Evolutionary conservation across 768 basidiomycete genomes (phyloP), one percentile per base, ranked within the genome.

Genomic region (Mycena latifolia): DNA sequence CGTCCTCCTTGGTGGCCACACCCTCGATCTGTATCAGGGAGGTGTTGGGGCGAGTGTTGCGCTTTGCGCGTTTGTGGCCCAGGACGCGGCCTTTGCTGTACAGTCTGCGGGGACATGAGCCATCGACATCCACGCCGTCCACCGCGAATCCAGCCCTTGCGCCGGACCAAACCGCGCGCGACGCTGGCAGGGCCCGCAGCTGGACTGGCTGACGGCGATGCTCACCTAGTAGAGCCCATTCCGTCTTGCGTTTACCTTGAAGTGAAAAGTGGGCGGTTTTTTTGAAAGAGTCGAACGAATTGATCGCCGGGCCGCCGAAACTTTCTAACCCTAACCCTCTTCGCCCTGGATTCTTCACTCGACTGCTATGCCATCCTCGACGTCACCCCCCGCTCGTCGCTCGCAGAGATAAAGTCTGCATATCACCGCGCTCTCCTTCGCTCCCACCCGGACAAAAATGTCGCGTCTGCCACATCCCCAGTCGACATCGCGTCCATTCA

Each of bases 11-110:
- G 75, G 83, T 91, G 70, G 89, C 88, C 62, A 98, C 96, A 76
- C 97, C 97, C 85, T 99, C 98, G 77, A 99, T 94, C 82, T 97
- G 95, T 75, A 99, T 82, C 74, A 99, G 91, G 59, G 95, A 94
- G 67, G 96, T 98, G 87, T 97, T 97, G 77, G 95, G 96, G 77
- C 92, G 88, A 63, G 92, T 87, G 88, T 99, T 98, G 77, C 95
- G 92, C 86, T 99, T 99, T 67, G 94, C 96, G 71, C 98, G 94
- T 86, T 98, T 98, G 93, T 97, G 94, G 71, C 96, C 95, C 75
- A 98, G 86, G 77, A 99, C 90, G 75, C 98, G 95, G 80, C 95
- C 98, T 87, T 98, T 99, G 82, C 81, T 80, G 88, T 98, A 97
- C 76, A 98, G 89, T 88, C 96, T 97, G 60, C 29, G 37, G 52